These are phyloP conservation scores for Chamaecrista fasciculata DNA, from an alignment of 306 rosid species.

Conservation along the genomic window DNA sequence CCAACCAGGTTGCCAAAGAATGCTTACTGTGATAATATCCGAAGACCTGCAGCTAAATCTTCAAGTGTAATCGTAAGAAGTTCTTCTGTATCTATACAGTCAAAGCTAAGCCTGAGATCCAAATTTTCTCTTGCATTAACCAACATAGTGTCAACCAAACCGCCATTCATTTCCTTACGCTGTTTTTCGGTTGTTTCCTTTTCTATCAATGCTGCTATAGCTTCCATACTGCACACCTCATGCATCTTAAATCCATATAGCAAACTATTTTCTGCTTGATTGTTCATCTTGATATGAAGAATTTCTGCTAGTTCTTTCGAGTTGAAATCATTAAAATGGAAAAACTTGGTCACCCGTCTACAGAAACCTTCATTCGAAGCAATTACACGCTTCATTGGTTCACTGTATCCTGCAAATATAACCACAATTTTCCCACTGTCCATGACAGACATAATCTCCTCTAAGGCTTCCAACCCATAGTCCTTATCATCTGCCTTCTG, in stretches of 20 bases:
- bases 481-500: conserved; percentile 94
- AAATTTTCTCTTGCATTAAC: conserved; percentile 86
- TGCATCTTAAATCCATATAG: conserved; percentile 85
- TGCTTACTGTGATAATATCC: conserved; percentile 47
- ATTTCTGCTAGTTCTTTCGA: conserved; percentile 77
- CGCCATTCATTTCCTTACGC: conserved; percentile 83
- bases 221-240: conserved; percentile 57
- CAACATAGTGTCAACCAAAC: conserved; percentile 75
- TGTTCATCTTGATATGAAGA: conserved; percentile 78
- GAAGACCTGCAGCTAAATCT: conserved; percentile 79
- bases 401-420: conserved; percentile 87
- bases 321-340: conserved; percentile 73
- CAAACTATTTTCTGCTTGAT: conserved; percentile 60
- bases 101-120: conserved; percentile 84
- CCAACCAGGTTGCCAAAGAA: conserved; percentile 30
- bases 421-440: conserved; percentile 89
- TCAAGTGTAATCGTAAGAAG: conserved; percentile 70
- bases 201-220: conserved; percentile 57
- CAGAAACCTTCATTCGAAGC: conserved; percentile 90
- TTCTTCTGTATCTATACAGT: conserved; percentile 81
- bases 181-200: conserved; percentile 68
- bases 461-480: conserved; percentile 94
- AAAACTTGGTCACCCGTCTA: conserved; percentile 94
- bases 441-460: conserved; percentile 99
- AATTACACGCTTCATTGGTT: conserved; percentile 93